A percentile compares a stretch with the other conserved stretches of the same genome.
Evolutionary conservation across 73 alveolate species (phyloP).

Genomic region (Paramecium biaurelia): DNA sequence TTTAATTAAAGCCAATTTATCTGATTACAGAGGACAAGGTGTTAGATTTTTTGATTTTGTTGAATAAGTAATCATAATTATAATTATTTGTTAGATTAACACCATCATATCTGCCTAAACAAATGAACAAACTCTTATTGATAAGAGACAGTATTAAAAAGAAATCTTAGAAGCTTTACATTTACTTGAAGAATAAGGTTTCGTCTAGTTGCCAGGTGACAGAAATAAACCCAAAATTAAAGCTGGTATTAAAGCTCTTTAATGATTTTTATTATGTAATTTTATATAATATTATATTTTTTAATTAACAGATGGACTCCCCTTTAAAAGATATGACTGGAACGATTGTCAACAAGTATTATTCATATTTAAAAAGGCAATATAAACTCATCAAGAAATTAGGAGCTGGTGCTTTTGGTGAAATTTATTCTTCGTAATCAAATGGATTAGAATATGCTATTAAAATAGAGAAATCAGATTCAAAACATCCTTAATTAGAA

Average conservation of each 20-base stretch:
- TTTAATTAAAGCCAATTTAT: background rate
- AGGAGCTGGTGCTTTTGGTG: conserved; percentile 96
- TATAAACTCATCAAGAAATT: conserved; percentile 71
- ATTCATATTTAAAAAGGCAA: background rate
- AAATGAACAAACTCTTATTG: background rate
- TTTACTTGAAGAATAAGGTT: conserved; percentile 11
- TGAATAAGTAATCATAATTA: background rate
- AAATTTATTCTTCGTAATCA: conserved; percentile 78
- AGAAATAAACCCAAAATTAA: conserved; percentile 32
- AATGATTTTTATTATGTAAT: background rate
- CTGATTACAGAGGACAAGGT: background rate
- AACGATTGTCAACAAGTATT: background rate
- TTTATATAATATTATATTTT: background rate
- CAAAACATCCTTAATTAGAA: conserved; percentile 93
- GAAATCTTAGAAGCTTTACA: conserved; percentile 29
- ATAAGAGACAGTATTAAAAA: background rate
- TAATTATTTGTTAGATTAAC: background rate
- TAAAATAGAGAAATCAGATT: conserved; percentile 75
- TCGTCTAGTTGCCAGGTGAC: conserved; percentile 35
- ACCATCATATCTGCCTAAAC: background rate
- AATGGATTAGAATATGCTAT: conserved; percentile 84
- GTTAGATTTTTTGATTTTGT: conserved; percentile 47
- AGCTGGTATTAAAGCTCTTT: conserved; percentile 47
- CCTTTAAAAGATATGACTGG: conserved; percentile 6
- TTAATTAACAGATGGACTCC: background rate